Evolutionary conservation across 768 basidiomycete genomes (phyloP).

Genomic region (Phaeotremella skinneri): DNA sequence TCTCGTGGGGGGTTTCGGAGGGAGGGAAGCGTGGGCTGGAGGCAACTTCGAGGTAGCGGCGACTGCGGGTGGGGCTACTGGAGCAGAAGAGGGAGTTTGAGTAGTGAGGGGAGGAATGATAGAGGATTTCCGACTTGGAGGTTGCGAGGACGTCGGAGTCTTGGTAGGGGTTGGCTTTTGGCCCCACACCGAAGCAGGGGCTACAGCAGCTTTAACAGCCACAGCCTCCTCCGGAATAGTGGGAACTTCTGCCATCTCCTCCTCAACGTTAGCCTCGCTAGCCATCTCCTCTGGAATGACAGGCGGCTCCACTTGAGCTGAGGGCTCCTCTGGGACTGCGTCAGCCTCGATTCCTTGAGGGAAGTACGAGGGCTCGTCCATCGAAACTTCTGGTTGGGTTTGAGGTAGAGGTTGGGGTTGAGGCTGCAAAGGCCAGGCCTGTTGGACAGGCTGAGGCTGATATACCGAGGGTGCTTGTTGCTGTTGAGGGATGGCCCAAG

Average conservation of each 20-base stretch:
- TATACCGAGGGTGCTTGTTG: conserved; percentile 10
- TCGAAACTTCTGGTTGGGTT: conserved; percentile 16
- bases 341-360: background rate
- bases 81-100: conserved; percentile 59
- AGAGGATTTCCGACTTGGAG: conserved; percentile 23
- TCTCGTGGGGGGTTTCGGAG: conserved; percentile 24
- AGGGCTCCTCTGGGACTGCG: background rate
- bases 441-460: conserved; percentile 12
- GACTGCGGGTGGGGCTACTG: conserved; percentile 55
- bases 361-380: conserved; percentile 18
- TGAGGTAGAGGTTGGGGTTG: conserved; percentile 31
- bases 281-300: background rate
- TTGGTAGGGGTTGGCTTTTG: conserved; percentile 19
- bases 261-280: background rate
- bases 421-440: conserved; percentile 21
- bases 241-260: background rate
- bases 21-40: conserved; percentile 32
- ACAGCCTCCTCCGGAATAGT: conserved; percentile 3
- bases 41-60: conserved; percentile 18
- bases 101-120: conserved; percentile 36
- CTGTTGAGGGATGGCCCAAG: conserved; percentile 38
- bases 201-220: conserved; percentile 9
- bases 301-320: background rate
- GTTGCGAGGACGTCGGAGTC: conserved; percentile 5
- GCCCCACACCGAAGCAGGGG: conserved; percentile 33